Evolutionary conservation across 2,329 filamentous ascomycete genomes (phyloP).

Genomic region (Metarhizium humberi): DNA sequence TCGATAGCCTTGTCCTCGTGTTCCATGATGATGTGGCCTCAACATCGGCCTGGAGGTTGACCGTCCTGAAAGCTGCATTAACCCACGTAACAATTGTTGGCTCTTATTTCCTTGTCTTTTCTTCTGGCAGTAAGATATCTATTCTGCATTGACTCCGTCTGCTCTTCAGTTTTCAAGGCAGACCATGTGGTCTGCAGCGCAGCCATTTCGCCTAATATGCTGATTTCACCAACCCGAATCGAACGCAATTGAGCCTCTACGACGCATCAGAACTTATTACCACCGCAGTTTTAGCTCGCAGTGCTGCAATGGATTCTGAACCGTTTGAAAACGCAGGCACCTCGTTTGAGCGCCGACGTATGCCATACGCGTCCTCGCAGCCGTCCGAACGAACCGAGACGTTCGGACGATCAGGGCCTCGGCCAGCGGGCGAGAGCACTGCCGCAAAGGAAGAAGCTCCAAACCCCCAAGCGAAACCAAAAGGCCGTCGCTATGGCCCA

Average conservation of each 20-base stretch:
- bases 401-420: not conserved
- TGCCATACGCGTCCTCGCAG: constrained; percentile 2
- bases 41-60: constrained; percentile 12
- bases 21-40: constrained; percentile 22
- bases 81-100: not conserved
- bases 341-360: constrained; percentile 1
- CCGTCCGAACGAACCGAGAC: constrained; percentile 1
- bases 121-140: not conserved
- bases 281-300: not conserved
- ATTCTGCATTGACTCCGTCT: not conserved
- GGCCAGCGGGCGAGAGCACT: not conserved
- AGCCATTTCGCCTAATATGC: constrained; percentile 2
- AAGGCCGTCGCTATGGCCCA: constrained; percentile 48
- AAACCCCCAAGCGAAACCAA: constrained; percentile 8
- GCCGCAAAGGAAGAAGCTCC: constrained; percentile 2
- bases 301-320: constrained; percentile 15
- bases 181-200: constrained; percentile 3
- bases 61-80: constrained; percentile 8
- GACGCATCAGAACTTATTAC: not conserved
- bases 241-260: not conserved
- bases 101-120: constrained; percentile 8
- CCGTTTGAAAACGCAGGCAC: constrained; percentile 16
- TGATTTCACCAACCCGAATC: not conserved
- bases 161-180: not conserved
- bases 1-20: not conserved